Evolutionary conservation across 2,329 filamentous ascomycete genomes (phyloP).

Genomic region (Trichoderma sp.): DNA sequence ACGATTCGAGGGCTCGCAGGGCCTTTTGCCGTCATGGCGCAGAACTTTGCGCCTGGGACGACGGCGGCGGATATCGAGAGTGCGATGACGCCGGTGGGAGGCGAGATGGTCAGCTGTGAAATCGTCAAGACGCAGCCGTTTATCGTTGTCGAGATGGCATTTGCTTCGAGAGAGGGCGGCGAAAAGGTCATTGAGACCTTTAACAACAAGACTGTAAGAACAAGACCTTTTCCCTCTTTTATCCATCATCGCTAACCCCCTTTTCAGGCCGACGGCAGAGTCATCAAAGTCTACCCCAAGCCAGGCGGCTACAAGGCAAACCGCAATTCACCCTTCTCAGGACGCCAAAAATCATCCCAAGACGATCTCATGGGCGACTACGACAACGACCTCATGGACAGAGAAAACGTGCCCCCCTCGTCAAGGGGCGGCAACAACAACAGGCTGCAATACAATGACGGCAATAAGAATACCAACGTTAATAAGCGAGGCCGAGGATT

Average conservation of each 20-base stretch:
- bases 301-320: constrained; percentile 59
- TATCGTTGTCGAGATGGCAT: constrained; percentile 77
- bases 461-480: constrained; percentile 34
- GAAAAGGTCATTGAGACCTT: constrained; percentile 76
- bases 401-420: constrained; percentile 31
- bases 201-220: constrained; percentile 74
- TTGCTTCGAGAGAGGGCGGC: constrained; percentile 71
- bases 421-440: constrained; percentile 42
- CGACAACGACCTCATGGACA: constrained; percentile 51
- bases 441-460: constrained; percentile 54
- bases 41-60: constrained; percentile 82
- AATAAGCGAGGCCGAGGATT: constrained; percentile 38
- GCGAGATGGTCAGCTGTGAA: constrained; percentile 67
- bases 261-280: constrained; percentile 69
- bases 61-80: constrained; percentile 82
- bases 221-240: constrained; percentile 25
- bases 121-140: constrained; percentile 70
- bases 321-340: constrained; percentile 39
- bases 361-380: constrained; percentile 54
- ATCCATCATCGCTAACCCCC: not conserved
- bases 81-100: constrained; percentile 76
- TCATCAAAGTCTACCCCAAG: constrained; percentile 75
- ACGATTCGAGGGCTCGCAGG: constrained; percentile 75
- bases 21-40: constrained; percentile 72
- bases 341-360: constrained; percentile 36